Percentiles rank a stretch among this genome's conserved stretches.
phyloP scores from a whole-genome alignment of 257 asterid species.

The Jaltomata sinuosa region DNA sequence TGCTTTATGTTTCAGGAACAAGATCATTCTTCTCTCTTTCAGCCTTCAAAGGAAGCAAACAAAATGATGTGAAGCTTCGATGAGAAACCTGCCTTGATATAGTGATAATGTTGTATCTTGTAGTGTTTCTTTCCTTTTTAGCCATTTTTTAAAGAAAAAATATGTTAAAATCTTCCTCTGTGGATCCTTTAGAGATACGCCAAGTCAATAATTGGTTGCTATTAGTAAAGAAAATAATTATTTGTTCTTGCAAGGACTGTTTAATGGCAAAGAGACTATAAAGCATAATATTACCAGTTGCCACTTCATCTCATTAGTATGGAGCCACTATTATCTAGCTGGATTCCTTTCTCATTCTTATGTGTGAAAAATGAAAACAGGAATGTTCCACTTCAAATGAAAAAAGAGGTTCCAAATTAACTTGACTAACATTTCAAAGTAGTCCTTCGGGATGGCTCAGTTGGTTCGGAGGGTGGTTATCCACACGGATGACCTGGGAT shows the following conservation, averaged over 20 bases:
- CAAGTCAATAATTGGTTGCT: not conserved
- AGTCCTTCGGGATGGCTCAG: no score
- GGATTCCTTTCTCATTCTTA: no score
- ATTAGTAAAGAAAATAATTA: not conserved
- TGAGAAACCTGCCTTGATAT: not conserved
- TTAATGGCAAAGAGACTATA: not conserved
- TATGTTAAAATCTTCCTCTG: not conserved
- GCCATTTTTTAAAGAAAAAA: not conserved
- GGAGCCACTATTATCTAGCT: not conserved
- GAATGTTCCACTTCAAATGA: not conserved
- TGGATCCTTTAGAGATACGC: not conserved
- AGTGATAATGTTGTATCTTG: not conserved
- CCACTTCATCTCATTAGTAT: not conserved
- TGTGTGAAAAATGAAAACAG: not conserved
- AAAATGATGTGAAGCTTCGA: constrained; percentile 11
- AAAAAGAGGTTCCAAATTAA: not conserved
- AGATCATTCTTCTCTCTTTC: constrained; percentile 99
- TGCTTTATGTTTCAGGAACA: constrained; percentile 57
- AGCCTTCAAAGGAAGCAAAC: constrained; percentile 88
- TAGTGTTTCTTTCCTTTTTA: not conserved
- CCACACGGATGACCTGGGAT: no score
- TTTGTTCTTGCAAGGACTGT: not conserved
- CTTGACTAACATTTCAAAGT: not conserved
- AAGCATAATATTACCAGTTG: not conserved
- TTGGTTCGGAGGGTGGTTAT: no score